Base-by-base conservation (phyloP, 352 stramenopile genomes). In the Phytophthora boehmeriae region DNA sequence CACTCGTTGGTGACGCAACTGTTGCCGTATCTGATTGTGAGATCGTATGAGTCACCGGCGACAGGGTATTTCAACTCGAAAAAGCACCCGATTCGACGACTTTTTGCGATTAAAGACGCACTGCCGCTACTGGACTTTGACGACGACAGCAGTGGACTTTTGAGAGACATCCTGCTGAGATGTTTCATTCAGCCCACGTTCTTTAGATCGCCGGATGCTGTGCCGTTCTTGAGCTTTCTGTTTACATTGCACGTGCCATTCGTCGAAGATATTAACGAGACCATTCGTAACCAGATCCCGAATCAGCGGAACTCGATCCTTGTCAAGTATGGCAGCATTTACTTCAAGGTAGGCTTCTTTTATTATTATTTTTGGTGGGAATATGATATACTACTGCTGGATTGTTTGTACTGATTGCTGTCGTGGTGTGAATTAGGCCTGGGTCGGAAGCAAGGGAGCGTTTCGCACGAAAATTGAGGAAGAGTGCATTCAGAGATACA, bases 151-250 rank as follows among this genome's bases (percentile, higher is more conserved):
- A 92, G 83, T 57, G 73, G 75, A 4, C 52, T 93, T 4, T 44
- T 96, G 47, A 82, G 83, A 6, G 86, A 93, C 25, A 90, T 97
- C 43, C 63, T 97, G 6, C 66, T 97, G 58, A 87, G 89, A 22
- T 96, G 85, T 55, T 96, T 89, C 46, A 90, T 97, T 25, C 83
- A 93, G 63, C 86, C 90, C 2, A 78, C 86, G 23, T 88, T 96
- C 39, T 95, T 97, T 50, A 75, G 79, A 6, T 94, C 86, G 0
- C 81, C 86, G 0, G 88, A 96, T 54, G 90, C 88, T 4, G 75
- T 92, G 13, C 59, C 83, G 5, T 93, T 97, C 48, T 64, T 97
- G 41, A 88, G 84, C 39, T 96, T 92, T 36, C 55, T 96, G 17
- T 96, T 97, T 59, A 84, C 87, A 8, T 71, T 97, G 8, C 86